These are phyloP conservation scores for Pythium monospermum DNA, from an alignment of 352 stramenopile species.

Conservation along the genomic window DNA sequence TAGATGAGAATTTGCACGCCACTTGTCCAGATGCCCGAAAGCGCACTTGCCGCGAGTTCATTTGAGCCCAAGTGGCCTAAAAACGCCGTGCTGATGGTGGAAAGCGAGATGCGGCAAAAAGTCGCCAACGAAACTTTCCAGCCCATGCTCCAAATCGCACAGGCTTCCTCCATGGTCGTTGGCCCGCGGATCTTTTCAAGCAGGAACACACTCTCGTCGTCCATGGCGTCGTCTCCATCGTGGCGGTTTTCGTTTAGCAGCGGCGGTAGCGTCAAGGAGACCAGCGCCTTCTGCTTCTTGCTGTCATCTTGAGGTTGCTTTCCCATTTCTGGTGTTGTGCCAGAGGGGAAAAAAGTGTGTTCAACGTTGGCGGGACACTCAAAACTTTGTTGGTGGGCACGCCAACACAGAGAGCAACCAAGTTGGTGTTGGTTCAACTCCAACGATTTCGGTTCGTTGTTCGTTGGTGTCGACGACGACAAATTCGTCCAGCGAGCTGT, in stretches of 20 bases:
- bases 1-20: constrained; percentile 79
- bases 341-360: too few species aligned
- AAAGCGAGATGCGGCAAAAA: constrained; percentile 74
- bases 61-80: constrained; percentile 69
- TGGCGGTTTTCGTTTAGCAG: too few species aligned
- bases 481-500: too few species aligned
- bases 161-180: constrained; percentile 46
- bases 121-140: constrained; percentile 82
- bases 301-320: constrained; percentile 1
- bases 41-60: constrained; percentile 61
- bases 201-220: constrained; percentile 10
- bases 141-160: constrained; percentile 75
- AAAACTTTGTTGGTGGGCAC: too few species aligned
- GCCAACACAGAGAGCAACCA: too few species aligned
- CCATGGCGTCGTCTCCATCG: not conserved
- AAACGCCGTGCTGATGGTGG: constrained; percentile 76
- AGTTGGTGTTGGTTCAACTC: too few species aligned
- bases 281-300: constrained; percentile 5
- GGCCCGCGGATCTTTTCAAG: constrained; percentile 20
- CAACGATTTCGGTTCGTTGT: too few species aligned
- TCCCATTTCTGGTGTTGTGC: too few species aligned
- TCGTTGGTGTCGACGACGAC: too few species aligned
- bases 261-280: constrained; percentile 10
- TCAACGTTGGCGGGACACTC: too few species aligned
- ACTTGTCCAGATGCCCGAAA: constrained; percentile 77